These are phyloP conservation scores for Tardiomyces blankii DNA, from an alignment of 1,139 yeast species.

Conservation along the genomic window DNA sequence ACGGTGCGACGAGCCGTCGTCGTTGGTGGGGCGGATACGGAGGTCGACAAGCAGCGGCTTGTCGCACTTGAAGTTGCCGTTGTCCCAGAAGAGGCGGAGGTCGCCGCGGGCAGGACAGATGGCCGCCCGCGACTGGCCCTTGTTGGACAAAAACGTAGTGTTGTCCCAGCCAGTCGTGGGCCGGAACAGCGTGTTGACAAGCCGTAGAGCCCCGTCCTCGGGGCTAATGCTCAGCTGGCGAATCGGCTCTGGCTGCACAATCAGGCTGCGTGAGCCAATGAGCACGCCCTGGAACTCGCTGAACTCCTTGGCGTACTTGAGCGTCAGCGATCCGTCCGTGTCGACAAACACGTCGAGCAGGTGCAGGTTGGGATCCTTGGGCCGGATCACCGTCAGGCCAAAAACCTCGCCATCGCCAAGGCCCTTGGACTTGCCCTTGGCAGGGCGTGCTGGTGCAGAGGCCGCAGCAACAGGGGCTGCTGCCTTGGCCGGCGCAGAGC, in stretches of 20 bases:
- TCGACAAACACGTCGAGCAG: conserved; percentile 15
- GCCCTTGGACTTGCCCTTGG: conserved; percentile 3
- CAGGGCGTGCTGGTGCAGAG: not conserved
- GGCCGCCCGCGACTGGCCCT: not conserved
- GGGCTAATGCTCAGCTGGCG: conserved; percentile 12
- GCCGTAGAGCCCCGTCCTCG: not conserved
- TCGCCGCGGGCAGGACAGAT: not conserved
- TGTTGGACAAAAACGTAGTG: not conserved
- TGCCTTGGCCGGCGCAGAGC: not conserved
- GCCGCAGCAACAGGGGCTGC: too few species aligned
- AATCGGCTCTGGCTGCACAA: conserved; percentile 19
- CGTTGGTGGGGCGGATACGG: not conserved
- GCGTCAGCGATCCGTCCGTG: conserved; percentile 15
- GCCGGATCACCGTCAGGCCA: conserved; percentile 13
- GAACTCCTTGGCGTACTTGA: conserved; percentile 10
- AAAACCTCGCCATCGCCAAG: conserved; percentile 15
- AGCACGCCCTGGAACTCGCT: conserved; percentile 15
- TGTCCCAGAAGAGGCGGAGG: not conserved
- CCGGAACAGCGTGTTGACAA: conserved; percentile 8
- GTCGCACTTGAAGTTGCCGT: not conserved
- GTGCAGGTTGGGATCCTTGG: conserved; percentile 7
- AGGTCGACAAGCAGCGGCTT: not conserved
- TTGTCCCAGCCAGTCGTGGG: conserved; percentile 13
- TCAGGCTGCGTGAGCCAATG: conserved; percentile 16
- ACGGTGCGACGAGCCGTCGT: not conserved